Evolutionary conservation across 2,329 filamentous ascomycete genomes (phyloP), one percentile per base, ranked within the genome.

Genomic region (Helotiales sp.): DNA sequence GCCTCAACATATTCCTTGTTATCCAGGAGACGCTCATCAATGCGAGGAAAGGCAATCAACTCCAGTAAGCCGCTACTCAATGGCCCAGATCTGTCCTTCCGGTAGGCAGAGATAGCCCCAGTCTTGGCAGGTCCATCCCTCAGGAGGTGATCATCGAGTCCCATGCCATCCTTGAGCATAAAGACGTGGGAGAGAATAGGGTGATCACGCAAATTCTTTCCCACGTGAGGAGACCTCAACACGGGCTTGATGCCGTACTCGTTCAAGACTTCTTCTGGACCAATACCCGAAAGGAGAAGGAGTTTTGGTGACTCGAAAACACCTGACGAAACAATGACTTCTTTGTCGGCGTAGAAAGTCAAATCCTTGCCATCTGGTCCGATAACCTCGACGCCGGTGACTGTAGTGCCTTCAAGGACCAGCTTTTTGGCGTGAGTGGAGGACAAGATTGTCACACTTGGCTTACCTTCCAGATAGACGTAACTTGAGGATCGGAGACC

Each of bases 141-240:
- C 13, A 77, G 65, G 31, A 77, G 54, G 50, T 73, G 63, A 55
- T 70, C 64, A 13, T 77, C 75, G 46, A 76, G 62, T 13, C 68
- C 68, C 34, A 72, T 71, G 8, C 72, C 74, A 44, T 78, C 75
- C 57, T 77, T 78, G 44, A 77, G 63, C 10, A 68, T 67, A 31
- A 77, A 70, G 24, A 76, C 74, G 52, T 73, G 71, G 0, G 76
- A 68, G 5, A 77, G 63, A 52, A 64, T 52, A 4, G 52, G 34
- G 29, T 69, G 67, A 31, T 87, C 82, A 65, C 81, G 76, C 1
- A 86, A 73, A 71, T 86, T 85, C 34, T 75, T 77, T 36, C 85
- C 86, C 12, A 89, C 84, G 52, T 83, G 84, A 0, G 83, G 83
- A 1, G 84, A 75, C 64, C 87, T 76, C 2, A 73, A 70, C 30